phyloP scores from a whole-genome alignment of 805 yeast species.

The Candida chauliodis region DNA sequence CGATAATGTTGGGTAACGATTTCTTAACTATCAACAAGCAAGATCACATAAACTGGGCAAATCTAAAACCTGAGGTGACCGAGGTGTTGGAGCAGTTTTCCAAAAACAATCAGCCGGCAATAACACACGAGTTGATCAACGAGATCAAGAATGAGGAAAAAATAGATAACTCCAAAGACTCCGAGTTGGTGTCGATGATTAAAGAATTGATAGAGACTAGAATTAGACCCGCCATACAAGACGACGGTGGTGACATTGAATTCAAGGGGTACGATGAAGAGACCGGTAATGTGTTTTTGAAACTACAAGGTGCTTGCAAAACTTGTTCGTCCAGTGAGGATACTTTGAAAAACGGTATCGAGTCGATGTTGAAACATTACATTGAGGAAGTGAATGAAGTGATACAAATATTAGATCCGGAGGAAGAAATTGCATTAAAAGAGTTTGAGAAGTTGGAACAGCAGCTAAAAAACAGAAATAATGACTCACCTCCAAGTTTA shows the following conservation, averaged over 20 bases:
- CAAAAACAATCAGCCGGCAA: constrained; percentile 33
- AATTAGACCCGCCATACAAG: constrained; percentile 96
- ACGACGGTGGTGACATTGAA: constrained; percentile 97
- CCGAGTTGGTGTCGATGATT: constrained; percentile 81
- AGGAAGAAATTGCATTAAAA: constrained; percentile 71
- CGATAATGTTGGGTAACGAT: constrained; percentile 71
- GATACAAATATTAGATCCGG: constrained; percentile 74
- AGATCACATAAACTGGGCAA: constrained; percentile 58
- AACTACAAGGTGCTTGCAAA: constrained; percentile 93
- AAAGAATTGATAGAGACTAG: constrained; percentile 91
- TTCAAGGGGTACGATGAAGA: constrained; percentile 82
- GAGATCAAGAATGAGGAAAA: constrained; percentile 33
- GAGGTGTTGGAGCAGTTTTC: constrained; percentile 55
- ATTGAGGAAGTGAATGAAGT: constrained; percentile 93
- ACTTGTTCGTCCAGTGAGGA: constrained; percentile 88
- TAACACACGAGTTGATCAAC: constrained; percentile 31
- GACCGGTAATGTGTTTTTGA: constrained; percentile 82
- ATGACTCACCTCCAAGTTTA: constrained; percentile 8
- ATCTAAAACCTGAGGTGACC: constrained; percentile 53
- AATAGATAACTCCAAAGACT: constrained; percentile 45
- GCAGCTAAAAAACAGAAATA: constrained; percentile 20
- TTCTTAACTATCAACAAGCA: constrained; percentile 71
- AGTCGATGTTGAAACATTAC: constrained; percentile 94
- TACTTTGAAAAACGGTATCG: constrained; percentile 92
- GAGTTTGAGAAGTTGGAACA: constrained; percentile 85